Conservation (phyloP, 805 yeast species). For the Myxozyma mucilagina region DNA sequence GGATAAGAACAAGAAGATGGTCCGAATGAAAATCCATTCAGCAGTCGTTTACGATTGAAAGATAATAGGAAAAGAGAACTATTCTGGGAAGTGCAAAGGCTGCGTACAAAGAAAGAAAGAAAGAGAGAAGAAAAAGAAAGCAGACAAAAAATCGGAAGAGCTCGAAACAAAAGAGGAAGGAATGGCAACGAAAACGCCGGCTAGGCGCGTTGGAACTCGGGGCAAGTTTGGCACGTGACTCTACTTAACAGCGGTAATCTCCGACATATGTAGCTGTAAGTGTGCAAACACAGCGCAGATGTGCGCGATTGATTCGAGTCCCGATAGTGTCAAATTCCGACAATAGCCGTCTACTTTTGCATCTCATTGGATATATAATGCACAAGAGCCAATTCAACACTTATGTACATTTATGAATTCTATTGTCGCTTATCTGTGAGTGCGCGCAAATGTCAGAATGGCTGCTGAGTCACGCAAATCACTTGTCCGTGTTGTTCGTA, state of each 20-base stretch:
- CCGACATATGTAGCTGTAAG: neutral
- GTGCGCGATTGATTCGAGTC: too few relatives aligned
- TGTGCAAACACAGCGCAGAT: neutral
- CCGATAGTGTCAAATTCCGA: neutral
- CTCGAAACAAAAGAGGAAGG: neutral
- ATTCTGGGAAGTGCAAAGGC: neutral
- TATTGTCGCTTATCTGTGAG: neutral
- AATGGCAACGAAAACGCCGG: neutral
- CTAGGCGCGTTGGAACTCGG: too few relatives aligned
- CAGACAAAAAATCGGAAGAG: neutral
- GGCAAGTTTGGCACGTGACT: neutral
- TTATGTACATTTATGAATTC: neutral
- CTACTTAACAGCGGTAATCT: neutral
- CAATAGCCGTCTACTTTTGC: neutral
- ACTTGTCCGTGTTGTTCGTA: neutral
- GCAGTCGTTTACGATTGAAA: neutral
- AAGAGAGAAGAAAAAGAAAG: neutral
- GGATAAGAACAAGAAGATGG: constrained; percentile 65
- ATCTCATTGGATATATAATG: neutral
- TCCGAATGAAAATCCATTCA: constrained; percentile 30
- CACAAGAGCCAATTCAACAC: too few relatives aligned
- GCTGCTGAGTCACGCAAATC: neutral
- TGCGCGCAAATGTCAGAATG: neutral
- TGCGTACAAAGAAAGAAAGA: neutral
- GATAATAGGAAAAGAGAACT: neutral